A percentile compares a stretch with the other conserved stretches of the same genome.
These are phyloP conservation scores for Calocera cornea DNA, from an alignment of 768 basidiomycete species.

Conservation along the genomic window DNA sequence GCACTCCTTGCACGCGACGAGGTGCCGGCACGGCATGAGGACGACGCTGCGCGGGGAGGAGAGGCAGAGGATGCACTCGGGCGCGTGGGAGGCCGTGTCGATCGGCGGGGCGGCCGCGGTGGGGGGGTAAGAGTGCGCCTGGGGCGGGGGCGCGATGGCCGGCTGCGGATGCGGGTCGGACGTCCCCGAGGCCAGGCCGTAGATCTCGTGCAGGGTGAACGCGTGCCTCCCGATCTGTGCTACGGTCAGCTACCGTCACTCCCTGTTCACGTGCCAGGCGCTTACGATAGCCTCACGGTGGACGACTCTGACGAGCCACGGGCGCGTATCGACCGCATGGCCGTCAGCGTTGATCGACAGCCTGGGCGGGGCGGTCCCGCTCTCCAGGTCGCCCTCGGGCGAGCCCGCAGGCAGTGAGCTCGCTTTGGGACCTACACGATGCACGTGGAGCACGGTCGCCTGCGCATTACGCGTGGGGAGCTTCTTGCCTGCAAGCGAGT, in stretches of 20 bases:
- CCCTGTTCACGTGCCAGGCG: not conserved
- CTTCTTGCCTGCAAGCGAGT: conserved; percentile 20
- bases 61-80: conserved; percentile 82
- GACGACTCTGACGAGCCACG: conserved; percentile 88
- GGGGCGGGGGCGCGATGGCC: not conserved
- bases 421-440: conserved; percentile 41
- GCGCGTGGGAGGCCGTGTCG: conserved; percentile 25
- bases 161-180: conserved; percentile 9
- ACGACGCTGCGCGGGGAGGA: conserved; percentile 83
- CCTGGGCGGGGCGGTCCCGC: conserved; percentile 5
- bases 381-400: conserved; percentile 12
- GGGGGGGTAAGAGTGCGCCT: conserved; percentile 18
- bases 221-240: conserved; percentile 76
- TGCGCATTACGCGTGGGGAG: conserved; percentile 69
- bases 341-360: conserved; percentile 18
- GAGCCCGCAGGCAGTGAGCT: conserved; percentile 15
- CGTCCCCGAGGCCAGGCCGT: conserved; percentile 54
- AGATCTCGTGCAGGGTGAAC: conserved; percentile 92
- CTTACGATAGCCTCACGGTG: conserved; percentile 68
- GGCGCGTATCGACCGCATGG: conserved; percentile 44
- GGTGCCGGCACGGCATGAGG: conserved; percentile 80
- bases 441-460: conserved; percentile 74
- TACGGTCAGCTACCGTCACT: not conserved
- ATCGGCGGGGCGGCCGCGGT: conserved; percentile 23
- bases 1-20: conserved; percentile 91